Evolutionary conservation across 1,284 basidiomycete genomes (phyloP).

Genomic region (Phylloboletellus chloephorus): DNA sequence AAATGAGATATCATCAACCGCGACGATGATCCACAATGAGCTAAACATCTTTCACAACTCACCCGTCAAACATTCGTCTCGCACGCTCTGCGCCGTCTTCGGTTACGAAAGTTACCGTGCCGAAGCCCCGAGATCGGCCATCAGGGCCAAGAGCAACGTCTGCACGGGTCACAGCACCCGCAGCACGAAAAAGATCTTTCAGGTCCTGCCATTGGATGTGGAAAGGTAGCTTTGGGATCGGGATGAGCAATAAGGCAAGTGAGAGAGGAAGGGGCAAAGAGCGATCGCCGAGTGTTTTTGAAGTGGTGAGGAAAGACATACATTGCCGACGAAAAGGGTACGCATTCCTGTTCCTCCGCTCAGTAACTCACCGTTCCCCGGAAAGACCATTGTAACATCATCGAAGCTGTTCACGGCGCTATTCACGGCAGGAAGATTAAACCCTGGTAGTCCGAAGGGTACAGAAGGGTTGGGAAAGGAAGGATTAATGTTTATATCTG

Average conservation of each 20-base stretch:
- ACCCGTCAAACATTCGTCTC: slow-evolving; percentile 84
- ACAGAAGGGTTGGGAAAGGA: slow-evolving; percentile 13
- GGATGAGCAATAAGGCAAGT: slow-evolving; percentile 18
- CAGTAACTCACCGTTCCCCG: slow-evolving; percentile 22
- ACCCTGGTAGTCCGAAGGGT: slow-evolving; percentile 18
- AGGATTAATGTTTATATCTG: slow-evolving; percentile 18
- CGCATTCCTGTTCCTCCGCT: slow-evolving; percentile 36
- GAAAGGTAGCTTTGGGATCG: slow-evolving; percentile 74
- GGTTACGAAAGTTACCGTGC: slow-evolving; percentile 91
- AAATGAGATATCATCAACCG: neutral
- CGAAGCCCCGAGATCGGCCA: slow-evolving; percentile 89
- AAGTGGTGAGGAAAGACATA: slow-evolving; percentile 32
- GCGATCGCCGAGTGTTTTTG: slow-evolving; percentile 4
- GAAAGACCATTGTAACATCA: slow-evolving; percentile 15
- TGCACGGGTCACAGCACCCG: slow-evolving; percentile 89
- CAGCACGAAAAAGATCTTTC: slow-evolving; percentile 92
- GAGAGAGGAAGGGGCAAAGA: neutral
- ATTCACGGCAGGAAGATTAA: slow-evolving; percentile 13
- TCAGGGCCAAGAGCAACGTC: slow-evolving; percentile 93
- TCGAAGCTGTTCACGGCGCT: slow-evolving; percentile 17
- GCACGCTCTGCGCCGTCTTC: slow-evolving; percentile 85
- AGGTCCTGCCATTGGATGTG: slow-evolving; percentile 98
- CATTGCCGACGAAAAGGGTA: slow-evolving; percentile 72
- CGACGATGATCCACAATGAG: neutral
- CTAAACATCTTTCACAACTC: slow-evolving; percentile 25